Evolutionary conservation across 495 filamentous ascomycete genomes (phyloP).

Genomic region (Xylaria longipes): DNA sequence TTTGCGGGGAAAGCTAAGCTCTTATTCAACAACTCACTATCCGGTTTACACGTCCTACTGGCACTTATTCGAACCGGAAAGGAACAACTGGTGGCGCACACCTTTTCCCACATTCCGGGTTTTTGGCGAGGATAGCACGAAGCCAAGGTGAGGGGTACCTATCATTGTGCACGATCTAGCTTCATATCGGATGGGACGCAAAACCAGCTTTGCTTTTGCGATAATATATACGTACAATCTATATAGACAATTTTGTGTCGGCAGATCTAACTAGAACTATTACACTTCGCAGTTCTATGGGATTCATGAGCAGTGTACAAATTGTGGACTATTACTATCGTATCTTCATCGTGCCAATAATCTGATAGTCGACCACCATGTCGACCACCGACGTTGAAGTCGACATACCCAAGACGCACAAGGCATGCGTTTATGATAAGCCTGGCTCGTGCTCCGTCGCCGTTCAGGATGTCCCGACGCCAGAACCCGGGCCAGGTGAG

Average conservation of each 20-base stretch:
- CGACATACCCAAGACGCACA: constrained; percentile 67
- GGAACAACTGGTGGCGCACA: neutral
- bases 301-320: neutral
- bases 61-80: neutral
- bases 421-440: constrained; percentile 72
- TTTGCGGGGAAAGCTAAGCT: constrained; percentile 9
- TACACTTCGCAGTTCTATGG: neutral
- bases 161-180: neutral
- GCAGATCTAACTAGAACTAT: neutral
- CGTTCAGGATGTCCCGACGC: constrained; percentile 69
- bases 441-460: constrained; percentile 73
- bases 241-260: neutral
- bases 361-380: neutral
- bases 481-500: constrained; percentile 67
- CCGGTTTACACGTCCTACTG: neutral
- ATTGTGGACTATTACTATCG: neutral
- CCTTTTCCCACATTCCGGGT: neutral
- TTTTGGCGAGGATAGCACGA: neutral
- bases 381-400: constrained; percentile 17
- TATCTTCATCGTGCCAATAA: neutral
- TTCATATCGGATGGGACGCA: neutral
- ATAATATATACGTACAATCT: too few species aligned
- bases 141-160: constrained; percentile 18
- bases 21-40: neutral
- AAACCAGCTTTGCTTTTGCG: too few species aligned